Percentiles rank a stretch among this genome's conserved stretches.
These are phyloP conservation scores for Claviceps fusiformis DNA, from an alignment of 2,329 filamentous ascomycete genomes.

Conservation along the genomic window DNA sequence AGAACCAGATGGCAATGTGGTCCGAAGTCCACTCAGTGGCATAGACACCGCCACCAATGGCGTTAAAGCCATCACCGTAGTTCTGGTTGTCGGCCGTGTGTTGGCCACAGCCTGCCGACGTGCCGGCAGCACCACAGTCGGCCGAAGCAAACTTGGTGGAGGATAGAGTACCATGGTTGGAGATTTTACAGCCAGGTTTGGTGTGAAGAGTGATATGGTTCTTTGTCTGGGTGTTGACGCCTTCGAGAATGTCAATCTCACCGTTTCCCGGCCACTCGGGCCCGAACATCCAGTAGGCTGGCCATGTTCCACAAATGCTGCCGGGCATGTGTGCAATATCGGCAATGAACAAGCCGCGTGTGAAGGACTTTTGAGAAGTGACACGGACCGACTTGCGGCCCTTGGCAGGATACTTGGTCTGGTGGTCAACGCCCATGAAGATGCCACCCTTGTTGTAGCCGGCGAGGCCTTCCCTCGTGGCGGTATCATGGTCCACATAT, in stretches of 20 bases:
- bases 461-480: slow-evolving; percentile 44
- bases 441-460: slow-evolving; percentile 40
- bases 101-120: slow-evolving; percentile 47
- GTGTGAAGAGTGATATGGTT: slow-evolving; percentile 60
- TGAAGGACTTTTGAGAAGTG: slow-evolving; percentile 51
- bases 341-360: slow-evolving; percentile 55
- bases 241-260: slow-evolving; percentile 73
- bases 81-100: slow-evolving; percentile 34
- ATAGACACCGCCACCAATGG: slow-evolving; percentile 54
- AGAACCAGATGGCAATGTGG: slow-evolving; percentile 71
- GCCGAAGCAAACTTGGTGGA: slow-evolving; percentile 30
- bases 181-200: slow-evolving; percentile 42
- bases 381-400: slow-evolving; percentile 62
- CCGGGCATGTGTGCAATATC: slow-evolving; percentile 69
- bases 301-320: slow-evolving; percentile 60
- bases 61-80: slow-evolving; percentile 61
- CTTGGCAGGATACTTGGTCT: slow-evolving; percentile 35
- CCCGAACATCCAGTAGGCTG: slow-evolving; percentile 58
- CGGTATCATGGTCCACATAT: slow-evolving; percentile 48
- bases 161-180: slow-evolving; percentile 30
- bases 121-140: slow-evolving; percentile 44
- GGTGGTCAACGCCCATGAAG: slow-evolving; percentile 57
- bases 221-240: slow-evolving; percentile 48
- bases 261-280: slow-evolving; percentile 55
- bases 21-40: slow-evolving; percentile 63